Conservation (phyloP, 2,329 filamentous ascomycete genomes). For the Byssoonygena ceratinophila region DNA sequence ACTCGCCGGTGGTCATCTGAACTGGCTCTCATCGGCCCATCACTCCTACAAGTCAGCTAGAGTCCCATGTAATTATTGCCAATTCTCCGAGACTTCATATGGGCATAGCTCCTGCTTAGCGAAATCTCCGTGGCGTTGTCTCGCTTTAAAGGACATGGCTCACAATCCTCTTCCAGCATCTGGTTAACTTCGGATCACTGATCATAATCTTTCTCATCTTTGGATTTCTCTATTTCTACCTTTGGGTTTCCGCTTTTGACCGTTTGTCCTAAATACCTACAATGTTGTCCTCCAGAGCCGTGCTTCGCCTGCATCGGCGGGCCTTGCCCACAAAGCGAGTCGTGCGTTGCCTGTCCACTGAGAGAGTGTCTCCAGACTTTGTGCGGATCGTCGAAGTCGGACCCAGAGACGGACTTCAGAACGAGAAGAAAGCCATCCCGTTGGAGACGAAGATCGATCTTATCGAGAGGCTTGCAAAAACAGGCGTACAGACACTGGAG, state of each 20-base stretch:
- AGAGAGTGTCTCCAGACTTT: conserved; percentile 37
- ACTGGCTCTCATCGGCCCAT: background rate
- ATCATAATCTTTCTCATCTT: background rate
- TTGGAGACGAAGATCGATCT: conserved; percentile 42
- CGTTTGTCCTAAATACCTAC: background rate
- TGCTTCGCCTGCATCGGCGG: conserved; percentile 25
- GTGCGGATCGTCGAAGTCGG: conserved; percentile 47
- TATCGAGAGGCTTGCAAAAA: conserved; percentile 38
- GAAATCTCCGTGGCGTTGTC: background rate
- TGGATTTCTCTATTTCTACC: background rate
- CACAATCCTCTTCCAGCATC: background rate
- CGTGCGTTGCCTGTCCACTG: conserved; percentile 29
- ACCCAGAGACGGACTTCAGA: conserved; percentile 45
- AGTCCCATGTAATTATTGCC: no score
- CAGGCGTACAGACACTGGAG: conserved; percentile 43
- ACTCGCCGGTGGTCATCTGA: background rate
- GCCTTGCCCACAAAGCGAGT: conserved; percentile 18
- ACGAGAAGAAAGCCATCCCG: conserved; percentile 42
- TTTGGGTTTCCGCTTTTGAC: background rate
- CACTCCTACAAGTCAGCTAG: background rate
- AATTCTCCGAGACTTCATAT: background rate
- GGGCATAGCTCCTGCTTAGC: background rate
- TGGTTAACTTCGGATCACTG: background rate
- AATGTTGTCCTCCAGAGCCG: conserved; percentile 24
- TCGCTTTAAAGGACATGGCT: background rate